A percentile compares a stretch with the other conserved stretches of the same genome.
Conservation (phyloP, 2,329 filamentous ascomycete species). For the Verticillium nubilum region DNA sequence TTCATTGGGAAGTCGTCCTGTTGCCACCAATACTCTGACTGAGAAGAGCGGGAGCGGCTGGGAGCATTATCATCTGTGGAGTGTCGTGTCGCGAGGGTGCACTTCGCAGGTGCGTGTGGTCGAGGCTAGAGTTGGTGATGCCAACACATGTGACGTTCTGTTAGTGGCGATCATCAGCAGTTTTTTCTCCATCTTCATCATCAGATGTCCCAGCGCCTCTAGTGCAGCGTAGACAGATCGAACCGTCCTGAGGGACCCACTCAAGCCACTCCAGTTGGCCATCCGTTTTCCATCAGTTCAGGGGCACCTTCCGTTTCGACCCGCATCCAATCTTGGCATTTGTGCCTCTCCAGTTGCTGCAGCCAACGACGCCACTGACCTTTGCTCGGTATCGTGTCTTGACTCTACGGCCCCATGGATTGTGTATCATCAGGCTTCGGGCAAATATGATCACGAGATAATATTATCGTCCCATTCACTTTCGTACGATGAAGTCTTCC, state of each 20-base stretch:
- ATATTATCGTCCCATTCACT: neutral
- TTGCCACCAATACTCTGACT: slow-evolving; percentile 6
- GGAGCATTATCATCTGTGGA: neutral
- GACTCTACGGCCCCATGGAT: no score
- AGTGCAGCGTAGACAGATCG: neutral
- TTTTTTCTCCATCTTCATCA: slow-evolving; percentile 2
- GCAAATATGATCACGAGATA: neutral
- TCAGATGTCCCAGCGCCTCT: slow-evolving; percentile 1
- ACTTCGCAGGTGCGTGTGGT: neutral
- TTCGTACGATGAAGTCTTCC: neutral
- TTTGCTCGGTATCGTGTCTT: no score
- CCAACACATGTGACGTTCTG: neutral
- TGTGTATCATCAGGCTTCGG: no score
- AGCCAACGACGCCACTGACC: neutral
- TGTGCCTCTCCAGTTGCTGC: neutral
- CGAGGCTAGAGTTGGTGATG: neutral
- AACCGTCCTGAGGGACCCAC: neutral
- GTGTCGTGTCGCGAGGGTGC: neutral
- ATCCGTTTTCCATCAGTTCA: neutral
- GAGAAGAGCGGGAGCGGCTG: neutral
- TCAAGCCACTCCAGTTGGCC: neutral
- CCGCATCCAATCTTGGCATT: neutral
- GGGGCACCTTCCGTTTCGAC: neutral
- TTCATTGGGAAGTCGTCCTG: slow-evolving; percentile 31
- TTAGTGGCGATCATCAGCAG: neutral